Evolutionary conservation across 306 rosid species (phyloP), one percentile per base, ranked within the genome.

Genomic region (Quercus agrifolia): DNA sequence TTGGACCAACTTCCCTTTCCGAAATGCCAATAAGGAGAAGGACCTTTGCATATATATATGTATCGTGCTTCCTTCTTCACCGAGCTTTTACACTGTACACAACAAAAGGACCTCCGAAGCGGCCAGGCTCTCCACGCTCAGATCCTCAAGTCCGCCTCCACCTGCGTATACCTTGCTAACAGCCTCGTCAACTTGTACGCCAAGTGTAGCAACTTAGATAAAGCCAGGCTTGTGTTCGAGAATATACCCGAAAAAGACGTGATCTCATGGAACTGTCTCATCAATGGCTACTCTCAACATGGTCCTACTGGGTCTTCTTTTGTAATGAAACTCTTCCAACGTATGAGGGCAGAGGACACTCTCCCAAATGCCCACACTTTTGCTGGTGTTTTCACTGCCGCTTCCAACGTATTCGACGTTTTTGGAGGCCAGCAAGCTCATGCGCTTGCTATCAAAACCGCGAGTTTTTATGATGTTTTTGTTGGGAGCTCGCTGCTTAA

Each of bases 401-500:
- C 88, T 76, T 86, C 93, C 3, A 67, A 25, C 75, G 77, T 72
- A 7, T 28, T 9, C 1, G 90, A 90, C 30, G 25, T 80, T 0
- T 2, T 49, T 12, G 54, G 17, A 2, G 54, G 17, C 17, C 54
- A 13, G 54, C 54, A 12, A 3, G 86, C 85, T 5, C 96, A 92
- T 13, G 25, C 87, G 0, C 30, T 90, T 61, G 94, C 92, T 1
- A 23, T 90, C 51, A 94, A 94, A 58, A 80, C 83, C 0, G 81
- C 79, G 0, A 83, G 91, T 57, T 73, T 79, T 49, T 69, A 19
- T 30, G 97, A 90, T 63, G 97, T 89, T 18, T 94, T 86, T 41
- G 97, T 87, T 3, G 94, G 93, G 6, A 91, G 96, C 46, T 93
- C 92, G 49, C 87, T 90, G 1, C 79, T 93, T 0, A 91, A 86